Percentiles rank a stretch among this genome's conserved stretches.
phyloP scores from a whole-genome alignment of 495 filamentous ascomycete species.

The Penicillium maclennaniae region DNA sequence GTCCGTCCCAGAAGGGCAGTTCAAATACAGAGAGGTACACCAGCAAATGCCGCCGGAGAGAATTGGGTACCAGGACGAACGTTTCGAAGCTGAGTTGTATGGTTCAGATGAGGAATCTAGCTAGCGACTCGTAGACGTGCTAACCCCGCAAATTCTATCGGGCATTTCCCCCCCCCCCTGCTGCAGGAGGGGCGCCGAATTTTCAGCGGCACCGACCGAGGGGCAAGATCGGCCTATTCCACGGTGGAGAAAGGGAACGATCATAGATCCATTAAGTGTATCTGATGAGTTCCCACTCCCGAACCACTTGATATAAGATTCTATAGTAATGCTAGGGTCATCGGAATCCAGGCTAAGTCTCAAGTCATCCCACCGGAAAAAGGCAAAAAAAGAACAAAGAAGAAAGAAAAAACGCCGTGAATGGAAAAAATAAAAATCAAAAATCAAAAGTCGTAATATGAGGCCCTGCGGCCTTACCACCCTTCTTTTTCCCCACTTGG shows the following conservation, averaged over 20 bases:
- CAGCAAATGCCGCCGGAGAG: no score
- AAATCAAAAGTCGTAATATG: no score
- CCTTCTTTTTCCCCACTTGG: conserved; percentile 13
- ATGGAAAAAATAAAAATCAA: no score
- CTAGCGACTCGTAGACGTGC: not conserved
- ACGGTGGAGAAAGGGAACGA: not conserved
- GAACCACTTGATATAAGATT: no score
- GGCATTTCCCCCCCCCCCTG: not conserved
- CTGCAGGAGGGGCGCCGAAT: not conserved
- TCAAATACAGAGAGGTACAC: conserved; percentile 3
- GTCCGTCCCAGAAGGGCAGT: not conserved
- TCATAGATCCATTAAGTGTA: not conserved
- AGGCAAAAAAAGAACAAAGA: no score
- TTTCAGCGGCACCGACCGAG: not conserved
- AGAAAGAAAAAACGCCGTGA: no score
- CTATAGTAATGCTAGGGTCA: no score
- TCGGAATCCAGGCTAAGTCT: no score
- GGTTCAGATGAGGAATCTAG: not conserved
- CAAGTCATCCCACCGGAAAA: no score
- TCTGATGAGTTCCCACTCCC: not conserved
- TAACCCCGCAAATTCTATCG: conserved; percentile 17
- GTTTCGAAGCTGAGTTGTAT: no score
- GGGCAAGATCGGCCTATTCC: no score
- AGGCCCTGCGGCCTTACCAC: conserved; percentile 1
- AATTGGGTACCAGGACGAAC: no score